phyloP scores from a whole-genome alignment of 306 rosid genomes.

The Purshia tridentata region DNA sequence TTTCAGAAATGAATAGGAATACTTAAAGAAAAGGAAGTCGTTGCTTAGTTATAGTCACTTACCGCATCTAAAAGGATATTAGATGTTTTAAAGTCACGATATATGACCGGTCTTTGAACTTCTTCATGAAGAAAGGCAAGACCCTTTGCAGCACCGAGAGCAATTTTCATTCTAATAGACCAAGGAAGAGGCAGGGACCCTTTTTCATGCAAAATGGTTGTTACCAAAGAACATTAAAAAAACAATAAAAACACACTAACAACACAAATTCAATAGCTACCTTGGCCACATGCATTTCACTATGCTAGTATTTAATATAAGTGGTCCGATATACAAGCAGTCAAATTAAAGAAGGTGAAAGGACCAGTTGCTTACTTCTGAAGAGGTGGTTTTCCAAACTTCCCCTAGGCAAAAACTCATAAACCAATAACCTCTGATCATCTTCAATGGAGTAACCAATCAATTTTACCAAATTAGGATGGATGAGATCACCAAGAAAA shows the following conservation, averaged over 20 bases:
- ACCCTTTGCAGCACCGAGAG: conserved; percentile 96
- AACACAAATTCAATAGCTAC: conserved; percentile 10
- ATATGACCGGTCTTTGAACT: conserved; percentile 77
- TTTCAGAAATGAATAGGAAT: conserved; percentile 18
- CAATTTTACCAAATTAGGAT: conserved; percentile 87
- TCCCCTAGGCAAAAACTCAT: conserved; percentile 98
- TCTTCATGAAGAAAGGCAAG: conserved; percentile 94
- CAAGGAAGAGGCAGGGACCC: conserved; percentile 99
- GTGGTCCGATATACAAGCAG: conserved; percentile 17
- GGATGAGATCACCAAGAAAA: conserved; percentile 88
- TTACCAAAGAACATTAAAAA: conserved; percentile 38
- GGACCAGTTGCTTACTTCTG: conserved; percentile 65
- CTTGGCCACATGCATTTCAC: background rate
- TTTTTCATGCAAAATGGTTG: conserved; percentile 50
- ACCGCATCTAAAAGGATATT: conserved; percentile 93
- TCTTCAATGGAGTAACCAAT: conserved; percentile 93
- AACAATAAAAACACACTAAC: conserved; percentile 8
- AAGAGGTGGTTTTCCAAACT: conserved; percentile 99
- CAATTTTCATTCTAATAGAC: conserved; percentile 94
- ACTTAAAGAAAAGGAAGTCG: conserved; percentile 14
- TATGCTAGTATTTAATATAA: too few species aligned
- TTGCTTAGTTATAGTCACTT: conserved; percentile 32
- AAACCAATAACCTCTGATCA: conserved; percentile 84
- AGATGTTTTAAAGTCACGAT: conserved; percentile 97
- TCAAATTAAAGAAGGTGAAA: conserved; percentile 22